A percentile compares a stretch with the other conserved stretches of the same genome.
phyloP scores from a whole-genome alignment of 169 alveolate genomes.

The Besnoitia besnoiti region DNA sequence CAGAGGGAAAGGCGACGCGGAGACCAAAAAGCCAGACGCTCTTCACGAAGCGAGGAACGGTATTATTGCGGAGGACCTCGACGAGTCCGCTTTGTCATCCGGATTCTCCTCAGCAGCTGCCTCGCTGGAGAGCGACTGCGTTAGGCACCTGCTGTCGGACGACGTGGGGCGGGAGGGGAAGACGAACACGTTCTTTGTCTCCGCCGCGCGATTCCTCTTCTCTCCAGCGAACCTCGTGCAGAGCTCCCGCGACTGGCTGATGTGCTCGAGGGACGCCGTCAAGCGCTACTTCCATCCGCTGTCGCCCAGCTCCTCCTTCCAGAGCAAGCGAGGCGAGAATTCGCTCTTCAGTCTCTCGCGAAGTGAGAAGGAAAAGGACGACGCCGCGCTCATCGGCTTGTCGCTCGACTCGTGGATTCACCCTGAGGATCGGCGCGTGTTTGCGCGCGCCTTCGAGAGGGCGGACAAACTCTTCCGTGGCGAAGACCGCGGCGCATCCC shows the following conservation, averaged over 20 bases:
- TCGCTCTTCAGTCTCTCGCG: background rate
- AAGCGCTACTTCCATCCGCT: background rate
- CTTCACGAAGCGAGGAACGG: too few species aligned
- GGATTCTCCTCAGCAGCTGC: too few species aligned
- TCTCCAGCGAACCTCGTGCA: too few species aligned
- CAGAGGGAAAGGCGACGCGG: too few species aligned
- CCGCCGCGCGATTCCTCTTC: too few species aligned
- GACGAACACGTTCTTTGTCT: too few species aligned
- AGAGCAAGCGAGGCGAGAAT: background rate
- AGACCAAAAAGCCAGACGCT: too few species aligned
- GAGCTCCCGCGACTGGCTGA: background rate
- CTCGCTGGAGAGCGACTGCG: too few species aligned
- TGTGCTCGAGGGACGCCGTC: background rate
- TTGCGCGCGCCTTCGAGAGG: background rate
- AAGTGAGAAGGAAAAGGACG: background rate
- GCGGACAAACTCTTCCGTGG: background rate
- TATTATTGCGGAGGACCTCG: too few species aligned
- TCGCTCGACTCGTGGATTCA: slow-evolving; percentile 18
- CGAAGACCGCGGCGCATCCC: background rate
- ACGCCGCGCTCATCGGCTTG: slow-evolving; percentile 22
- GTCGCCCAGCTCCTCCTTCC: background rate
- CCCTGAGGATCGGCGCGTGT: slow-evolving; percentile 7
- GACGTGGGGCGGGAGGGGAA: too few species aligned
- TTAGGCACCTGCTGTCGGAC: too few species aligned
- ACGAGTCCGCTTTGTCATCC: too few species aligned